These are phyloP conservation scores for Linnemannia elongata DNA, from an alignment of 192 early-diverging fungal species.

Conservation along the genomic window DNA sequence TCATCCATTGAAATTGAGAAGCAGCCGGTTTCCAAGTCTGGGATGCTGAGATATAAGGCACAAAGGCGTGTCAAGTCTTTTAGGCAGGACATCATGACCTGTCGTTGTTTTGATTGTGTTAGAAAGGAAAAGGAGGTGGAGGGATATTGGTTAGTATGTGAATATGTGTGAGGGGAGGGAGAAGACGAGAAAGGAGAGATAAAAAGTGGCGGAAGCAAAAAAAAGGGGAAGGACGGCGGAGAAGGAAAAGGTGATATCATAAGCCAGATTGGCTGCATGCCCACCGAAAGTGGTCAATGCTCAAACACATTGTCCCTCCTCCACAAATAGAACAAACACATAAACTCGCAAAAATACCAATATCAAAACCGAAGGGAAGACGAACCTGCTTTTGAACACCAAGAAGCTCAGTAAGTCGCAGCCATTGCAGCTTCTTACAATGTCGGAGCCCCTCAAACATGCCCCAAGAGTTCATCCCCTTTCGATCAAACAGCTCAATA, in stretches of 20 bases:
- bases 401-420: slow-evolving; percentile 25
- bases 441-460: slow-evolving; percentile 24
- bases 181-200: neutral
- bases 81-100: slow-evolving; percentile 27
- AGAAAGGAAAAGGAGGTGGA: no score
- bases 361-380: neutral
- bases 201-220: neutral
- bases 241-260: neutral
- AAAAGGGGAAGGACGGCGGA: neutral
- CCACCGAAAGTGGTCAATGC: neutral
- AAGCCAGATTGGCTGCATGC: neutral
- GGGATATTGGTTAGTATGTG: neutral
- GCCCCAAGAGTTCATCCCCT: slow-evolving; percentile 35
- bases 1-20: slow-evolving; percentile 37
- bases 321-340: neutral
- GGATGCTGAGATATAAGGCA: slow-evolving; percentile 20
- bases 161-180: neutral
- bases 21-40: slow-evolving; percentile 11
- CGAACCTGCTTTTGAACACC: slow-evolving; percentile 29
- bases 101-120: no score
- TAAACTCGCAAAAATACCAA: neutral
- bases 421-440: slow-evolving; percentile 13
- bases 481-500: slow-evolving; percentile 26
- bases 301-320: neutral
- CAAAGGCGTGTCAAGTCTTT: neutral